phyloP scores from a whole-genome alignment of 1,284 basidiomycete genomes.

The Clitocybe nebularis region DNA sequence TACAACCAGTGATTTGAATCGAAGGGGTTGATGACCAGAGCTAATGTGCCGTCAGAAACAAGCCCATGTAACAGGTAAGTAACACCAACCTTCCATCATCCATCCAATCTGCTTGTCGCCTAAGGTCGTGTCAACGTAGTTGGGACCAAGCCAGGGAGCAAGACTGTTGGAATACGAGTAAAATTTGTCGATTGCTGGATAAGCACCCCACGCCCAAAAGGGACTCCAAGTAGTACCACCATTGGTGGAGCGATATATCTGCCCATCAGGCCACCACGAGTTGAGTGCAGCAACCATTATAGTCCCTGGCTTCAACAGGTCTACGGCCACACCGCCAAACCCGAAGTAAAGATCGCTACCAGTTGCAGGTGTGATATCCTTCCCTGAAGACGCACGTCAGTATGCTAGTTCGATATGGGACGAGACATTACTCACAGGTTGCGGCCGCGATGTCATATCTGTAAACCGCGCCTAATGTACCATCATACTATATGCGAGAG shows the following conservation, averaged over 20 bases:
- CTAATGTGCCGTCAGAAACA: conserved; percentile 19
- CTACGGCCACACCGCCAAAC: conserved; percentile 58
- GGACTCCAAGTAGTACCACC: conserved; percentile 52
- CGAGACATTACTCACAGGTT: conserved; percentile 31
- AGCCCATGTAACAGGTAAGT: not conserved
- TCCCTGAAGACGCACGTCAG: conserved; percentile 28
- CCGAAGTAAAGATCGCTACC: conserved; percentile 44
- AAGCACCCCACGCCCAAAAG: conserved; percentile 50
- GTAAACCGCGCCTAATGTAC: conserved; percentile 41
- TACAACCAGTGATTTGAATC: conserved; percentile 67
- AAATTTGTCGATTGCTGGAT: conserved; percentile 47
- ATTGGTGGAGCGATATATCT: conserved; percentile 59
- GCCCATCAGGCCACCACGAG: conserved; percentile 63
- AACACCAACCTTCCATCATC: conserved; percentile 46
- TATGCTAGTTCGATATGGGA: not conserved
- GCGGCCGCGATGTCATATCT: conserved; percentile 51
- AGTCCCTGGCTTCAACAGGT: conserved; percentile 55
- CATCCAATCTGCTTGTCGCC: conserved; percentile 42
- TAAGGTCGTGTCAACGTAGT: conserved; percentile 36
- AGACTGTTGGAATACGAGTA: conserved; percentile 51
- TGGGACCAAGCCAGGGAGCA: conserved; percentile 56
- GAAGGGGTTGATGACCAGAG: conserved; percentile 56
- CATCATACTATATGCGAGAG: conserved; percentile 42
- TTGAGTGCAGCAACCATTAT: conserved; percentile 67
- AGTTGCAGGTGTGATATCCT: conserved; percentile 49